Base-by-base conservation (phyloP, 805 yeast species). In the Suhomyces pyralidae region DNA sequence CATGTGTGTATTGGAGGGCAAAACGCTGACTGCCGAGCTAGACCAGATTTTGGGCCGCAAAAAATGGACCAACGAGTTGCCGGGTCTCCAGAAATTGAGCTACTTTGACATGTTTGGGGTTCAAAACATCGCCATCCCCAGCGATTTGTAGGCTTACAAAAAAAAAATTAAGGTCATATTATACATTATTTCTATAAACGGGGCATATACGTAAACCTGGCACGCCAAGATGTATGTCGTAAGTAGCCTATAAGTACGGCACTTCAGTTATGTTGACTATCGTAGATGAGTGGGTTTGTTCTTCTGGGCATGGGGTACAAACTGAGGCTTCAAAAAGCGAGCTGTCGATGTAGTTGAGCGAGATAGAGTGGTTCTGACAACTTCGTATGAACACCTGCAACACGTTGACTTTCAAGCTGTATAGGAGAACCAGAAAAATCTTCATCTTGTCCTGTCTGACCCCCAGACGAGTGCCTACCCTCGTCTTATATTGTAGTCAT, bases 1-100 rank as follows among this genome's bases (percentile, higher is more conserved):
- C 44, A 59, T 81, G 51, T 76, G 82, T 59, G 20, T 80, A 1
- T 52, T 81, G 4, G 84, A 80, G 49, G 68, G 68, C 7, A 79
- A 77, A 52, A 61, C 56, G 4, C 45, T 60, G 5, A 42, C 52
- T 3, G 54, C 54, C 17, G 73, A 73, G 54, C 58, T 71, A 38
- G 74, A 71, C 49, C 49, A 50, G 2, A 70, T 73, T 6, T 42
- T 71, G 52, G 73, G 77, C 5, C 52, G 66, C 45, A 51, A 56
- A 10, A 54, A 57, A 32, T 74, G 78, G 78, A 47, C 54, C 3
- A 51, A 50, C 10, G 75, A 73, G 51, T 26, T 70, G 42, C 64
- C 66, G 1, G 48, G 42, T 5, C 45, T 68, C 12, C 50, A 48
- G 8, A 64, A 61, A 25, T 55, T 70, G 24, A 76, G 71, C 43